Base-by-base conservation (phyloP, 2,329 filamentous ascomycete genomes). In the Colletotrichum zoysiae region DNA sequence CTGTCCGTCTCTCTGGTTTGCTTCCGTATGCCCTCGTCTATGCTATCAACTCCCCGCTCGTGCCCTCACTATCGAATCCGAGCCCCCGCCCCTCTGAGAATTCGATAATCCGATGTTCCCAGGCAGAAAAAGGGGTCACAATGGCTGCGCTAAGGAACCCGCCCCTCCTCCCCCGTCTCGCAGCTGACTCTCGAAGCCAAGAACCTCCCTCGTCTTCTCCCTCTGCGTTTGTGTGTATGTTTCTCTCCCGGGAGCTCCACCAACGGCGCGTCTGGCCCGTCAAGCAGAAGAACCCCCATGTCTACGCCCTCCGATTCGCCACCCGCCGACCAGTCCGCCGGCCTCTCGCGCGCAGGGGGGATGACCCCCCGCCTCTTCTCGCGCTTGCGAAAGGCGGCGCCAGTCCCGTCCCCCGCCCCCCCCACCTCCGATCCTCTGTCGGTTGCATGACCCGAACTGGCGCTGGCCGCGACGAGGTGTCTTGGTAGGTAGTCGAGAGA, bases 231-330 rank as follows among this genome's bases (percentile, higher is more conserved):
- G 42, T 44, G 5, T 44, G 18, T 46, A 1, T n/a, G 20, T 2
- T 7, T 46, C 16, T 20, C n/a, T n/a, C 14, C 5, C 18, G 3
- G 26, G 14, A 30, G 26, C 26, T n/a, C 4, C 26, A 30, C 30
- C 42, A 38, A 48, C 58, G 26, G 42, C 42, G 26, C 46, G 18
- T 60, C 58, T 46, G 26, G 26, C 30, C 18, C 33, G n/a, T 40
- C 23, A 18, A 57, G 50, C 62, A 14, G 40, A 40, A 14, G 40
- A 40, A n/a, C 2, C 33, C 46, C 53, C 50, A 51, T 38, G 62
- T 65, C 62, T 65, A 48, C 35, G 33, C 38, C 12, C 38, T 35
- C 62, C 42, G 50, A 65, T 65, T 65, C 62, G 62, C 46, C 62
- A 26, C 26, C 60, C 5, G 46, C 14, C 60, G 46, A 63, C 62